phyloP scores from a whole-genome alignment of 768 basidiomycete species.

The Daedaleopsis sinensis region DNA sequence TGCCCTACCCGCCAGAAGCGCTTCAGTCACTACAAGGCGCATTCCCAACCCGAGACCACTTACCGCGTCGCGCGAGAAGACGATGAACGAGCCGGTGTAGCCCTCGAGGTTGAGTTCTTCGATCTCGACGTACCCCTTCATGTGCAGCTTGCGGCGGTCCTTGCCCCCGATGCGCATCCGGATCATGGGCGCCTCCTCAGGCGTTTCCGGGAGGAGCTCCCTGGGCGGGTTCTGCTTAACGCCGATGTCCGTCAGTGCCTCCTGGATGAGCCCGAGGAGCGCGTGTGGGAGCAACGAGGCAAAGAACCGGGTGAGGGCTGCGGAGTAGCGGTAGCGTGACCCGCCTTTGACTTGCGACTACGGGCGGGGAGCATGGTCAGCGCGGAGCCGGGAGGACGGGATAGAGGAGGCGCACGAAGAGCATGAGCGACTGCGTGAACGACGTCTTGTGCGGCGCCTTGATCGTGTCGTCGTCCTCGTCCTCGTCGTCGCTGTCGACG shows the following conservation, averaged over 20 bases:
- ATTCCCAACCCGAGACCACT: slow-evolving; percentile 25
- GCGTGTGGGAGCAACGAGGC: slow-evolving; percentile 55
- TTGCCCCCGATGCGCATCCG: slow-evolving; percentile 65
- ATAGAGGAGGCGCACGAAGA: slow-evolving; percentile 63
- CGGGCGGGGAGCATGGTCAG: background rate
- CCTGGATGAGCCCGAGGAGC: slow-evolving; percentile 56
- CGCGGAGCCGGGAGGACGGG: background rate
- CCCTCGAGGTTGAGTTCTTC: slow-evolving; percentile 59
- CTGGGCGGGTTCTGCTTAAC: slow-evolving; percentile 53
- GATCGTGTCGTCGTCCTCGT: slow-evolving; percentile 64
- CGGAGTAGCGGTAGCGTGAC: slow-evolving; percentile 57
- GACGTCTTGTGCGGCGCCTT: slow-evolving; percentile 69
- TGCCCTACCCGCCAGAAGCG: slow-evolving; percentile 49
- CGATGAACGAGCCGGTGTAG: slow-evolving; percentile 60
- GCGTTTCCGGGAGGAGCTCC: slow-evolving; percentile 9
- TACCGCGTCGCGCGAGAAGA: slow-evolving; percentile 73
- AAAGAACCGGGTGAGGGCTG: slow-evolving; percentile 84
- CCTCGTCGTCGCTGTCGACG: slow-evolving; percentile 60
- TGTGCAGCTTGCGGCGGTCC: slow-evolving; percentile 63
- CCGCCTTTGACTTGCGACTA: slow-evolving; percentile 86
- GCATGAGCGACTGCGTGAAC: slow-evolving; percentile 79
- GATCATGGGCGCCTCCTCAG: slow-evolving; percentile 9
- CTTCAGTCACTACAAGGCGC: slow-evolving; percentile 2
- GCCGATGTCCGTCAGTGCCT: slow-evolving; percentile 49
- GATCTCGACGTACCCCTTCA: slow-evolving; percentile 76